A percentile compares a stretch with the other conserved stretches of the same genome.
Evolutionary conservation across 768 basidiomycete species (phyloP).

Genomic region (Termitomyces sp.): DNA sequence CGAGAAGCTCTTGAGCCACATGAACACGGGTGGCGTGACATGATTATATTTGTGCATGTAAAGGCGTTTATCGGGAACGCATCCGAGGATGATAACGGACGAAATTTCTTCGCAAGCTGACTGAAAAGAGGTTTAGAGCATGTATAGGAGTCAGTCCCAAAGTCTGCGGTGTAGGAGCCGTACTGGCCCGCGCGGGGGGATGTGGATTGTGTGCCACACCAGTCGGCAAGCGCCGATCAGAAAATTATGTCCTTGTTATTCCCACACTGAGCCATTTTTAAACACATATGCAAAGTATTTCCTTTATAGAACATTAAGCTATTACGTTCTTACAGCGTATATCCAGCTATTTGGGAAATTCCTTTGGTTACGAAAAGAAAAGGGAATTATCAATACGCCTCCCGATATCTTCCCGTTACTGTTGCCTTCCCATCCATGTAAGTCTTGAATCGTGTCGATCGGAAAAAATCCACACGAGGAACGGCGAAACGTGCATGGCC

Average conservation of each 20-base stretch:
- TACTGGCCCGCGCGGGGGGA: background rate
- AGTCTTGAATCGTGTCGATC: background rate
- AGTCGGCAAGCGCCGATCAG: background rate
- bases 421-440: background rate
- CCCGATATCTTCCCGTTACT: conserved; percentile 5
- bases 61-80: background rate
- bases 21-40: conserved; percentile 1
- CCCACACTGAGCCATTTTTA: background rate
- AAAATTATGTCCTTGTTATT: background rate
- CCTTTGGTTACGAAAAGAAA: background rate
- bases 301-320: background rate
- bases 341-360: background rate
- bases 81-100: background rate
- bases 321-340: background rate
- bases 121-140: background rate
- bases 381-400: background rate
- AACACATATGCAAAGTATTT: background rate
- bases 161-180: background rate
- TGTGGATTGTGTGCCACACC: background rate
- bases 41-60: background rate
- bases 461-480: background rate
- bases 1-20: background rate
- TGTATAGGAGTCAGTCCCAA: background rate
- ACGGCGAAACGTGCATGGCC: background rate
- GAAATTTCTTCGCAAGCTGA: background rate